A percentile compares a stretch with the other conserved stretches of the same genome.
phyloP scores from a whole-genome alignment of 2,329 filamentous ascomycete genomes.

The Aspergillus ruber region DNA sequence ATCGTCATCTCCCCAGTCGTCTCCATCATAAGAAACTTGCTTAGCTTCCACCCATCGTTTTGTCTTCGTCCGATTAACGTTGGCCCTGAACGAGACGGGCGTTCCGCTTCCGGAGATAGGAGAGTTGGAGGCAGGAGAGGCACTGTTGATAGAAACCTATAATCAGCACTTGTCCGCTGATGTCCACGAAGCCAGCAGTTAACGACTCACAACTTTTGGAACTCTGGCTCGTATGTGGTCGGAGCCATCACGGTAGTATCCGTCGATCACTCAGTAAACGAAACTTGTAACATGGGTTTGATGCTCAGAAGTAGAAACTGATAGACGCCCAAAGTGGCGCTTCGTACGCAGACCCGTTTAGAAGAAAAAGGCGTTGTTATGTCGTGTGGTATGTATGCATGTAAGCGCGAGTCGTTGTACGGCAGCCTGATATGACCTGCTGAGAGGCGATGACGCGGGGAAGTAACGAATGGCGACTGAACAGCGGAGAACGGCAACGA shows the following conservation, averaged over 20 bases:
- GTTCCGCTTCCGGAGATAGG: slow-evolving; percentile 28
- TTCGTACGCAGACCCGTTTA: too few species aligned
- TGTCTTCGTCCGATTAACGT: slow-evolving; percentile 83
- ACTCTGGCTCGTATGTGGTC: slow-evolving; percentile 17
- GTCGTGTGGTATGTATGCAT: too few species aligned
- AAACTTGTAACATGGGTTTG: background rate
- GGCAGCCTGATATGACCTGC: too few species aligned
- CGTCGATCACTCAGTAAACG: background rate
- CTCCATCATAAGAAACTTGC: slow-evolving; percentile 78
- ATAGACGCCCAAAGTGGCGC: background rate
- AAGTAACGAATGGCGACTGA: too few species aligned
- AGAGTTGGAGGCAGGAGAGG: slow-evolving; percentile 13
- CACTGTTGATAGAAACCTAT: background rate
- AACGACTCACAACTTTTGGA: slow-evolving; percentile 19
- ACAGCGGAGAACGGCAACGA: too few species aligned
- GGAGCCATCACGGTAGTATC: slow-evolving; percentile 18
- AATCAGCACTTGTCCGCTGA: background rate
- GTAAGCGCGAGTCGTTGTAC: too few species aligned
- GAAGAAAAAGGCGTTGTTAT: too few species aligned
- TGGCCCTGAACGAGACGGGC: slow-evolving; percentile 65
- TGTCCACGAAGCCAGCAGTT: background rate
- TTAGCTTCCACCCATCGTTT: slow-evolving; percentile 94
- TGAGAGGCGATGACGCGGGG: too few species aligned
- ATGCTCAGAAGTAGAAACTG: background rate
- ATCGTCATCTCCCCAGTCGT: slow-evolving; percentile 75